Percentiles rank a stretch among this genome's conserved stretches.
These are phyloP conservation scores for Penicillium daleae DNA, from an alignment of 495 filamentous ascomycete species.

Conservation along the genomic window DNA sequence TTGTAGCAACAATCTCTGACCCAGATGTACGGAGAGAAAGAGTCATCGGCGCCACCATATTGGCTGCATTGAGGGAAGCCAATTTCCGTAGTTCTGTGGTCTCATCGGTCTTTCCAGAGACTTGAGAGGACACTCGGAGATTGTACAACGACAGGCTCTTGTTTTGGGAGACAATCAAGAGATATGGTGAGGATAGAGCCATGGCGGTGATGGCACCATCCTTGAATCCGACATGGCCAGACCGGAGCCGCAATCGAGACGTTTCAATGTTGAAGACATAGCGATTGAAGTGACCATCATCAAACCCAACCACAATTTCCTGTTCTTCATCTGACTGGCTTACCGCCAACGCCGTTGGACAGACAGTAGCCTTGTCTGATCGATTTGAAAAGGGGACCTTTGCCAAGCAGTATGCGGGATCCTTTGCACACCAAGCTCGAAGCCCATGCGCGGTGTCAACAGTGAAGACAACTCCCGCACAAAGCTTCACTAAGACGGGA, in stretches of 20 bases:
- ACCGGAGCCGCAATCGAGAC: slow-evolving; percentile 48
- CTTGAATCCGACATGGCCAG: slow-evolving; percentile 55
- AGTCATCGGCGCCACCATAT: slow-evolving; percentile 75
- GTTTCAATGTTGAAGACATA: slow-evolving; percentile 60
- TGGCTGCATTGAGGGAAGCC: slow-evolving; percentile 81
- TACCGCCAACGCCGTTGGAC: slow-evolving; percentile 71
- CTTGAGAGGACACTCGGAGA: slow-evolving; percentile 41
- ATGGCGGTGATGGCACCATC: slow-evolving; percentile 75
- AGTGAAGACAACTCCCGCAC: slow-evolving; percentile 76
- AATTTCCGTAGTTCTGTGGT: slow-evolving; percentile 60
- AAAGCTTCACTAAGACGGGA: slow-evolving; percentile 69
- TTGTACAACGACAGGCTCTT: slow-evolving; percentile 77
- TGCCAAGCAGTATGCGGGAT: slow-evolving; percentile 42
- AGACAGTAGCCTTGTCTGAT: slow-evolving; percentile 17
- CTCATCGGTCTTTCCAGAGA: slow-evolving; percentile 10
- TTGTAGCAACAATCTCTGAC: slow-evolving; percentile 69
- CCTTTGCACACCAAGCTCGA: slow-evolving; percentile 75
- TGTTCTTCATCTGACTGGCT: slow-evolving; percentile 39
- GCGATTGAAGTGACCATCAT: slow-evolving; percentile 72
- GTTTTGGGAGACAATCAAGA: slow-evolving; percentile 74
- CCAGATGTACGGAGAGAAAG: slow-evolving; percentile 71
- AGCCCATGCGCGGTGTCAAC: slow-evolving; percentile 72
- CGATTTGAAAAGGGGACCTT: slow-evolving; percentile 25
- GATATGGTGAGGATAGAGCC: slow-evolving; percentile 73
- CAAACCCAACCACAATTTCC: slow-evolving; percentile 71